A percentile compares a stretch with the other conserved stretches of the same genome.
phyloP scores from a whole-genome alignment of 2,329 filamentous ascomycete genomes.

The Microascus cirrosus region DNA sequence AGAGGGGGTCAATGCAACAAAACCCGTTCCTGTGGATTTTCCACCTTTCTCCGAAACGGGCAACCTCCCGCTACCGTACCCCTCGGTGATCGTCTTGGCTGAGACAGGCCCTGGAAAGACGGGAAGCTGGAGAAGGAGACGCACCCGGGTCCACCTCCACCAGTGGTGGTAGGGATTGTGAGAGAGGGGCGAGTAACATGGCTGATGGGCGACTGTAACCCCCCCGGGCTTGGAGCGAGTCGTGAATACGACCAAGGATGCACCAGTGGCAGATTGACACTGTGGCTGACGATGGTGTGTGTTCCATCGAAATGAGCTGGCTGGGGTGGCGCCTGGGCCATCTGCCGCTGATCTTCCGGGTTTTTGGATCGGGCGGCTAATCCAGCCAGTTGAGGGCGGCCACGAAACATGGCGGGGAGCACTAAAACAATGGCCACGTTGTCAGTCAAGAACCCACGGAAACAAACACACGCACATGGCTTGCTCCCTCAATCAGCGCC shows the following conservation, averaged over 20 bases:
- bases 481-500: not conserved
- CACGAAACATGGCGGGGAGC: slow-evolving; percentile 2
- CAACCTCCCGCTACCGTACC: not conserved
- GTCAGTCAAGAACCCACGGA: slow-evolving; percentile 1
- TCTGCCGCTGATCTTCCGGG: not conserved
- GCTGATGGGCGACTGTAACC: not conserved
- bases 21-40: not conserved
- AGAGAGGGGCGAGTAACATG: not conserved
- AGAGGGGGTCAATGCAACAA: not conserved
- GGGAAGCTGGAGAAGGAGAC: not conserved
- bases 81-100: slow-evolving; percentile 2
- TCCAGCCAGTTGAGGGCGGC: slow-evolving; percentile 2
- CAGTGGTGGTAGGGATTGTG: not conserved
- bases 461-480: not conserved
- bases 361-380: slow-evolving; percentile 4
- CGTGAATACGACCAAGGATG: not conserved
- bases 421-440: not conserved
- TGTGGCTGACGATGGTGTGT: not conserved
- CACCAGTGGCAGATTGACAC: too few relatives aligned
- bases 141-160: not conserved
- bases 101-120: slow-evolving; percentile 3
- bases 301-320: not conserved
- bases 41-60: not conserved
- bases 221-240: not conserved
- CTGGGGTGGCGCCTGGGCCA: not conserved